phyloP scores from a whole-genome alignment of 2,329 filamentous ascomycete species.

The Paraconiothyrium sp. region DNA sequence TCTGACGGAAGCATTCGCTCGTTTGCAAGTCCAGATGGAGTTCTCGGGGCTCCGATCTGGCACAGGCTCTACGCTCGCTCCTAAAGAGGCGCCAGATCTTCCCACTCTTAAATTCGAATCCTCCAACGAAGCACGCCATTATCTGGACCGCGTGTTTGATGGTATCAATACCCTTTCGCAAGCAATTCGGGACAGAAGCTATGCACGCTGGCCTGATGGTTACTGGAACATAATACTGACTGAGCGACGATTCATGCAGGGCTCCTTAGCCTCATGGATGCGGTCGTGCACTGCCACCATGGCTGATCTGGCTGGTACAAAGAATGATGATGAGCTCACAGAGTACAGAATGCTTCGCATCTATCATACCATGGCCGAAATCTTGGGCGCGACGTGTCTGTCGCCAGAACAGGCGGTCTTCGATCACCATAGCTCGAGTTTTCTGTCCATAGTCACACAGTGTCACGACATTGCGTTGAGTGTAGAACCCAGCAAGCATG shows the following conservation, averaged over 20 bases:
- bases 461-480: conserved; percentile 38
- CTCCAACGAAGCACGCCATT: conserved; percentile 13
- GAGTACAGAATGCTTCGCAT: conserved; percentile 22
- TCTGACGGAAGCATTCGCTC: conserved; percentile 3
- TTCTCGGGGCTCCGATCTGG: neutral
- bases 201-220: neutral
- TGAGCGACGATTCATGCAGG: conserved; percentile 13
- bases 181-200: neutral
- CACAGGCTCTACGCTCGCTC: neutral
- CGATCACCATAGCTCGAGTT: conserved; percentile 33
- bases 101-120: conserved; percentile 10
- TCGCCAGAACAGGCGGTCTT: conserved; percentile 19
- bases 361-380: conserved; percentile 30
- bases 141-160: conserved; percentile 11
- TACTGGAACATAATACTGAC: conserved; percentile 1
- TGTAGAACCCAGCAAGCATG: neutral
- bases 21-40: conserved; percentile 1
- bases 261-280: conserved; percentile 12
- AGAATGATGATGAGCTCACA: neutral
- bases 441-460: conserved; percentile 33
- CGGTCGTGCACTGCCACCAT: conserved; percentile 13
- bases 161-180: neutral
- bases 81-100: neutral
- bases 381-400: conserved; percentile 27
- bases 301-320: neutral